phyloP scores from a whole-genome alignment of 78 protist species.

The Protostelium mycophagum region DNA sequence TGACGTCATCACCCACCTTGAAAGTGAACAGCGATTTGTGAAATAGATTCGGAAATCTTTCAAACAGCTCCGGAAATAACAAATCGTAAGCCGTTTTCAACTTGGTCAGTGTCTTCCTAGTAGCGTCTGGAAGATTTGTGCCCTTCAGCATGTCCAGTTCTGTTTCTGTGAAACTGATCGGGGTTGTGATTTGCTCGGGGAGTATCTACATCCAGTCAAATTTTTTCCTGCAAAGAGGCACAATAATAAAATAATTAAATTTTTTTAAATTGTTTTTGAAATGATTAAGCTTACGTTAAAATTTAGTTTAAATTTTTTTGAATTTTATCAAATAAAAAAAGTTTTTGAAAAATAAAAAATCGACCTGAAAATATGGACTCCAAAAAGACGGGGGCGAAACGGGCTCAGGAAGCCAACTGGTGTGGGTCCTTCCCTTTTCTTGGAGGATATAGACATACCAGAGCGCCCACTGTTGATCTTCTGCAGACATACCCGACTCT shows the following conservation, averaged over 20 bases:
- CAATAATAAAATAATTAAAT: too few relatives aligned
- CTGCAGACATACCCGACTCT: background rate
- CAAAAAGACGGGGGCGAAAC: background rate
- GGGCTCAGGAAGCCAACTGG: background rate
- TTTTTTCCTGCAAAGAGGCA: background rate
- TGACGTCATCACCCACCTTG: too few relatives aligned
- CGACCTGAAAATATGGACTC: background rate
- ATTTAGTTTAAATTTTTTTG: too few relatives aligned
- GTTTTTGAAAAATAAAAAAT: too few relatives aligned
- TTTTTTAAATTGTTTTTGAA: too few relatives aligned
- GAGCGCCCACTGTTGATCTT: background rate
- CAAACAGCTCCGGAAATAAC: background rate
- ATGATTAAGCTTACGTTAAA: too few relatives aligned
- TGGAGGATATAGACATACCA: background rate
- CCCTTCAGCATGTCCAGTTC: background rate
- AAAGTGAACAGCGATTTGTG: background rate
- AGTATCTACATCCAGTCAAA: background rate
- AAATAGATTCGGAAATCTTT: background rate
- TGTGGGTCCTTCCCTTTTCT: background rate
- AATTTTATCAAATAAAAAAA: too few relatives aligned
- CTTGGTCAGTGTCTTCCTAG: background rate
- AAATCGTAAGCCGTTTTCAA: background rate
- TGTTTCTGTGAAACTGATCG: background rate
- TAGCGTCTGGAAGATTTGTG: background rate
- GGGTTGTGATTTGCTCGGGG: background rate